Evolutionary conservation across 257 asterid genomes (phyloP), one percentile per base, ranked within the genome.

Genomic region (Salvia rosmarinus): DNA sequence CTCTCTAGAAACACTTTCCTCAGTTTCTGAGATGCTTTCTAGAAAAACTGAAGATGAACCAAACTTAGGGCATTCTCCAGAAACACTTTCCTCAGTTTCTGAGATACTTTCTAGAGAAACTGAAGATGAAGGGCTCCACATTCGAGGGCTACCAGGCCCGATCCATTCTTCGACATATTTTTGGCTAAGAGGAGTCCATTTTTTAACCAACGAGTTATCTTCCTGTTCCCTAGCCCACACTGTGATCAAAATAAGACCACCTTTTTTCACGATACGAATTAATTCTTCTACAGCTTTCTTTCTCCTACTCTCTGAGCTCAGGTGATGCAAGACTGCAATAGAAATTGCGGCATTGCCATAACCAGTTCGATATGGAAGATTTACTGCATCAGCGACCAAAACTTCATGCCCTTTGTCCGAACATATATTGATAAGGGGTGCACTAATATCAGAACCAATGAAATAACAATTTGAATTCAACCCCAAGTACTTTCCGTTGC

Each of bases 171-270:
- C 95, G 46, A 87, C 9, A 74, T 91, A 91, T 81, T 84, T 91
- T 75, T 84, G 82, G 74, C 69, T 74, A 68, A 95, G 93, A 5
- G 99, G 99, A 4, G 95, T 95, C 98, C 99, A 95, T 74, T 91
- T 95, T 51, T 79, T 92, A 70, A 95, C 65, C 85, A 95, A 75
- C 9, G 95, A 74, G 28, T 78, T 75, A 49, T 95, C 96, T 55
- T 95, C 98, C 73, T 95, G 99, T 77, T 95, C 99, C 79, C 96
- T 79, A 52, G 99, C 98, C 99, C 99, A 95, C 62, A 95, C 98
- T n/a, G 98, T 95, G 56, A 95, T 91, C 8, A 95, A 71, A 68
- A 91, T 87, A 70, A 86, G 84, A 25, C 98, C 99, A 0, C 96
- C 96, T 12, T 63, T 77, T 73, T 87, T 91, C 9, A 91, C 98